A percentile compares a stretch with the other conserved stretches of the same genome.
Evolutionary conservation across 768 basidiomycete species (phyloP).

Genomic region (Suillus subalutaceus): DNA sequence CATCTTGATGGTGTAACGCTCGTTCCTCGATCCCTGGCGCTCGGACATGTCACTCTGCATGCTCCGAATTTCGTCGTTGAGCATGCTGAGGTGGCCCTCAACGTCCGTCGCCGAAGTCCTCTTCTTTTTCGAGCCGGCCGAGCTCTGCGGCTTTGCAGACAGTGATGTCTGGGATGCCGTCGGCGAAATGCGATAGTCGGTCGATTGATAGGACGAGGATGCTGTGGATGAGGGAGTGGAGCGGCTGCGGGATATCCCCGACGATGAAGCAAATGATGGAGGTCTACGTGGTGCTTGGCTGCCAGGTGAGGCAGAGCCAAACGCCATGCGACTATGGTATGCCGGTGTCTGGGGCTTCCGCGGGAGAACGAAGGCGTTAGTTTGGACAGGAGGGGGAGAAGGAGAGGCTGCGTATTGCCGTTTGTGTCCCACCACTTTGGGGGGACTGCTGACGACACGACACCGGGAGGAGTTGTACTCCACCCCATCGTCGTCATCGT

Average conservation of each 20-base stretch:
- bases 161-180: neutral
- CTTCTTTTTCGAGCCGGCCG: neutral
- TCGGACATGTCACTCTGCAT: neutral
- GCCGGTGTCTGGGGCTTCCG: neutral
- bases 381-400: too few relatives aligned
- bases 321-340: neutral
- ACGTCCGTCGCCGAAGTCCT: neutral
- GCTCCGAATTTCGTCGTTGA: neutral
- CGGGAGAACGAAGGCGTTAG: neutral
- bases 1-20: slow-evolving; percentile 3
- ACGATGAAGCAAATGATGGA: neutral
- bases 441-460: neutral
- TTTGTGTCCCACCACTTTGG: neutral
- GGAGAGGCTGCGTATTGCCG: too few relatives aligned
- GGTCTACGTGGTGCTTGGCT: neutral
- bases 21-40: neutral
- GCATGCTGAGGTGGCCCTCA: neutral
- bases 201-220: neutral
- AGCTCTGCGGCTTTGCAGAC: neutral
- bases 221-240: neutral
- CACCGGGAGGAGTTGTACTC: neutral
- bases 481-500: neutral
- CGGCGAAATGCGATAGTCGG: neutral
- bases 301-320: neutral
- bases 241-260: neutral